Base-by-base conservation (phyloP, 2,329 filamentous ascomycete species). In the Albophoma yamanashiensis region DNA sequence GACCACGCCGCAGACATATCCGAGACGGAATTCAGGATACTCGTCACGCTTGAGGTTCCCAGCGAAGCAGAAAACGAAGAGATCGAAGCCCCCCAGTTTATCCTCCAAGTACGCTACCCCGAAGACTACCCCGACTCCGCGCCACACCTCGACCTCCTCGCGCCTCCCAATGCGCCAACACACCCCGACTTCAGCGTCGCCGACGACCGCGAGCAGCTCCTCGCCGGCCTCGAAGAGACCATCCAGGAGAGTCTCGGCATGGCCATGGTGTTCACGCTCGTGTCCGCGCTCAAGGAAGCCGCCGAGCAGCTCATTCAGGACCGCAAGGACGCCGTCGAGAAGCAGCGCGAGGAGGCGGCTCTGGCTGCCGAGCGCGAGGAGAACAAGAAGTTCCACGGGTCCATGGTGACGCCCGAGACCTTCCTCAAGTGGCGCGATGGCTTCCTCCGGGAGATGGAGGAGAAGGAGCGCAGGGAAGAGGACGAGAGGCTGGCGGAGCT, bases 321-420 rank as follows among this genome's bases (percentile, higher is more conserved):
- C 63, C 86, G 94, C 55, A 84, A 86, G 68, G 84, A 85, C 61
- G 88, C 80, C 11, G 82, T 79, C 1, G 82, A 81, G 9, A 82
- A 84, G 68, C 80, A 69, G 52, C 76, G 78, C 3, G 85, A 88
- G 65, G 83, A 87, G 69, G 75, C 68, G 17, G 60, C 76, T 17
- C 72, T 80, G 8, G 84, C 79, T 14, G 84, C 82, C 1, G 94
- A 99, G 76, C 86, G 89, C 63, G 92, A 94, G 73, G 94, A 99
- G 79, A 99, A 99, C 73, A 86, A 88, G 68, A 97, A 97, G 75
- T 99, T 99, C 74, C 89, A 96, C 72, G 94, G 94, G 61, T 91
- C 91, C 42, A 81, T 86, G 39, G 94, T 99, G 25, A 97, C 87
- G n/a, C 81, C 85, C 27, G 91, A 96, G 76, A 87, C 86, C 0